A percentile compares a stretch with the other conserved stretches of the same genome.
These are phyloP conservation scores for Xylaria venustula DNA, from an alignment of 495 filamentous ascomycete genomes.

Conservation along the genomic window DNA sequence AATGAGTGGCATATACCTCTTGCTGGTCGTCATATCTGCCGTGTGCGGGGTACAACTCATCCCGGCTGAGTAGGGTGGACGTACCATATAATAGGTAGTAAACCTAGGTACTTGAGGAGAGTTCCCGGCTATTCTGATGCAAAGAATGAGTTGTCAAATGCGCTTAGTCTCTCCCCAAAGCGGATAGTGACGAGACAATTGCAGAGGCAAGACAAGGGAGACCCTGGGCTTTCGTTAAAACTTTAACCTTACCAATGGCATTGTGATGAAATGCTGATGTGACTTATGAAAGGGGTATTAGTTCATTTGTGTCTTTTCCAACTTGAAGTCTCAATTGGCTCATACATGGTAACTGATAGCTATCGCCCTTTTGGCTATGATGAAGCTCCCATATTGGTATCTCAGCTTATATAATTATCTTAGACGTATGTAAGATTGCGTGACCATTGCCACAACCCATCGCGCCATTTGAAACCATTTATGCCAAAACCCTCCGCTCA, in stretches of 20 bases:
- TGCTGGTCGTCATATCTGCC: slow-evolving; percentile 27
- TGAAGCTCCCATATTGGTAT: too few relatives aligned
- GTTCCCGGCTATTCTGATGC: background rate
- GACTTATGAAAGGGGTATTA: background rate
- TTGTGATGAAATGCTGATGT: background rate
- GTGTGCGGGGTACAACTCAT: slow-evolving; percentile 6
- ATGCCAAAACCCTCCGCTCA: background rate
- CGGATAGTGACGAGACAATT: background rate
- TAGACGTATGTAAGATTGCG: too few relatives aligned
- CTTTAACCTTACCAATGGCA: too few relatives aligned
- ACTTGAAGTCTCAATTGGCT: too few relatives aligned
- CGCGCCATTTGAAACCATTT: background rate
- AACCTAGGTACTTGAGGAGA: too few relatives aligned
- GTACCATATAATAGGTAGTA: background rate
- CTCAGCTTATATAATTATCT: background rate
- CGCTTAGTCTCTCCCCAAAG: background rate
- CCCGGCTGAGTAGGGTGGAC: background rate
- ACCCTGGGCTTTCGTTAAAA: background rate
- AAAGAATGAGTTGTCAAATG: background rate
- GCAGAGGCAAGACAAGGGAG: background rate
- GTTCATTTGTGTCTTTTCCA: too few relatives aligned
- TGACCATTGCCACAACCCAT: background rate
- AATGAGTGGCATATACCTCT: slow-evolving; percentile 1
- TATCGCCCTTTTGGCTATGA: background rate
- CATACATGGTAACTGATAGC: too few relatives aligned